Evolutionary conservation across 352 stramenopile species (phyloP), one percentile per base, ranked within the genome.

Genomic region (Phytophthora meadii): DNA sequence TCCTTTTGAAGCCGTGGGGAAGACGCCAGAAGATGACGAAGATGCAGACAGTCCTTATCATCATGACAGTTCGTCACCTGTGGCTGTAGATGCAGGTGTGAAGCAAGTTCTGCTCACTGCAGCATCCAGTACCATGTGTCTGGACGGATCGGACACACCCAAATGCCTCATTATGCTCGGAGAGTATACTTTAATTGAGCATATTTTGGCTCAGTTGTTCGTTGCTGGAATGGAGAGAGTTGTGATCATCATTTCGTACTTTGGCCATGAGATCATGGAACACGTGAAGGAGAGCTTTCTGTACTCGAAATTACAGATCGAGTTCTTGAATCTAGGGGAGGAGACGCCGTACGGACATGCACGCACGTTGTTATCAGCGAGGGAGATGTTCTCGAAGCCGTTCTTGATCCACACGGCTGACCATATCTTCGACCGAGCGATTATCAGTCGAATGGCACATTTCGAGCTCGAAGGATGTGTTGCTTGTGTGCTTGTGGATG

Each of bases 401-500:
- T 95, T 95, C 61, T 65, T 95, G 40, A 94, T 95, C 61, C 87
- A 95, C 71, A 93, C 87, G 50, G 82, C 87, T 3, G 85, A 95
- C 57, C 87, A 93, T 65, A 84, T 95, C 59, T 93, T 95, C 49
- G 85, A 95, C 70, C 81, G 88, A 56, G 74, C 76, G 2, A 88
- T 95, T 30, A 81, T 95, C 28, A 63, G 53, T 30, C 79, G 81
- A 8, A 70, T 95, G 65, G 84, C 84, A 15, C 79, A 81, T 37
- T 95, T 92, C 41, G 75, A 95, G 24, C 62, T 92, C 1, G 71
- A 90, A 52, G 81, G 88, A 11, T 89, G 73, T 40, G 82, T 93
- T 4, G 82, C 84, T 25, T 93, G 87, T 42, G 80, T 95, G 46
- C 75, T 95, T 12, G 76, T 92, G 17, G 87, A 95, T 61, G 72